phyloP scores from a whole-genome alignment of 345 rosid species.

The Syzygium oleosum region DNA sequence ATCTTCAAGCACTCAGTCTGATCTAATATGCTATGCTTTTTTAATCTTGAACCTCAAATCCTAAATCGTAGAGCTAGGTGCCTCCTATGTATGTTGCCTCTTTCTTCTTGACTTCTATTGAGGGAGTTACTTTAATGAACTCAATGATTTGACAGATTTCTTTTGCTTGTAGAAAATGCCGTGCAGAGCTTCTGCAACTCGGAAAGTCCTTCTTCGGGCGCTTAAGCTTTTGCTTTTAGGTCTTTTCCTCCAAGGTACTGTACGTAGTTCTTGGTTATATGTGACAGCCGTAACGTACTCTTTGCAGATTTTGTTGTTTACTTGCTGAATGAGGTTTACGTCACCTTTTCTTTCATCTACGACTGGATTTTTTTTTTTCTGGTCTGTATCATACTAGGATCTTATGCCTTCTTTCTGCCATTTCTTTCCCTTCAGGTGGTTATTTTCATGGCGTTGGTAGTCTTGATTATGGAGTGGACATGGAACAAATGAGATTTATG shows the following conservation, averaged over 20 bases:
- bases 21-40: background rate
- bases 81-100: background rate
- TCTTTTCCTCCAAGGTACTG: slow-evolving; percentile 72
- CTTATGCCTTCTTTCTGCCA: background rate
- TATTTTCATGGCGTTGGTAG: slow-evolving; percentile 60
- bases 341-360: background rate
- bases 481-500: slow-evolving; percentile 51
- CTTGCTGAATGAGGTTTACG: background rate
- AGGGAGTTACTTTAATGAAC: background rate
- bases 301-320: background rate
- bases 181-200: slow-evolving; percentile 46
- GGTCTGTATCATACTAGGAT: background rate
- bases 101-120: background rate
- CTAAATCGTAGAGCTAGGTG: background rate
- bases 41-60: background rate
- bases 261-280: background rate
- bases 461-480: slow-evolving; percentile 59
- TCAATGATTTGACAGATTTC: background rate
- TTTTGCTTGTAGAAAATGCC: slow-evolving; percentile 35
- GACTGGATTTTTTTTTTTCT: background rate
- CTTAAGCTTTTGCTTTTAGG: slow-evolving; percentile 57
- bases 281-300: background rate
- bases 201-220: slow-evolving; percentile 50
- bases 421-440: slow-evolving; percentile 44
- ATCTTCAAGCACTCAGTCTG: background rate